Conservation (phyloP, 108 stramenopile species). For the Skeletonema costatum region DNA sequence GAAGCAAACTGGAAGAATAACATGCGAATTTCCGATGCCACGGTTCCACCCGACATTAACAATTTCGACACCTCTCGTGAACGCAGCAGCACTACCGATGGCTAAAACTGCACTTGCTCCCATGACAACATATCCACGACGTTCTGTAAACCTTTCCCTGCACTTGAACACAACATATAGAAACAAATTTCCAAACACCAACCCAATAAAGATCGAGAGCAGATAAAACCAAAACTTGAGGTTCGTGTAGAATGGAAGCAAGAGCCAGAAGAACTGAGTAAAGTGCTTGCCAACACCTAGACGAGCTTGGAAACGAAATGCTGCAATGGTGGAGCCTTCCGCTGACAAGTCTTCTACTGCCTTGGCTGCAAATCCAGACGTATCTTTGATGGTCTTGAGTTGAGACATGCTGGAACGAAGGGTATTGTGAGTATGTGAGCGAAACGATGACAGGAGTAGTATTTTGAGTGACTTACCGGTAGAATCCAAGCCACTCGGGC, state of each 20-base stretch:
- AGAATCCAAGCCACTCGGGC: conserved; percentile 38
- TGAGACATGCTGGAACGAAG: background rate
- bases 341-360: conserved; percentile 10
- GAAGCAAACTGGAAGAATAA: conserved; percentile 3
- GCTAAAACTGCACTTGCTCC: conserved; percentile 4
- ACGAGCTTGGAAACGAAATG: conserved; percentile 33
- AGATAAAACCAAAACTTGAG: conserved; percentile 22
- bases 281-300: conserved; percentile 34
- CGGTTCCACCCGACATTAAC: background rate
- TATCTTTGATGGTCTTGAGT: conserved; percentile 17
- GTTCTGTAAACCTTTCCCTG: conserved; percentile 10
- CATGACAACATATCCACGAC: conserved; percentile 3
- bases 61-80: conserved; percentile 8
- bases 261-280: conserved; percentile 10
- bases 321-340: background rate
- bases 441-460: too few species aligned
- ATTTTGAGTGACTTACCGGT: background rate
- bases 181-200: conserved; percentile 13
- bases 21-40: conserved; percentile 1
- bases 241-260: conserved; percentile 30
- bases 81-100: background rate
- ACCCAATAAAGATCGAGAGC: conserved; percentile 11
- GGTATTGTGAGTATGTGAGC: too few species aligned
- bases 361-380: conserved; percentile 9
- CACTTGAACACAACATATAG: conserved; percentile 19